phyloP scores from a whole-genome alignment of 2,329 filamentous ascomycete species.

The Blastomyces emzantsi region DNA sequence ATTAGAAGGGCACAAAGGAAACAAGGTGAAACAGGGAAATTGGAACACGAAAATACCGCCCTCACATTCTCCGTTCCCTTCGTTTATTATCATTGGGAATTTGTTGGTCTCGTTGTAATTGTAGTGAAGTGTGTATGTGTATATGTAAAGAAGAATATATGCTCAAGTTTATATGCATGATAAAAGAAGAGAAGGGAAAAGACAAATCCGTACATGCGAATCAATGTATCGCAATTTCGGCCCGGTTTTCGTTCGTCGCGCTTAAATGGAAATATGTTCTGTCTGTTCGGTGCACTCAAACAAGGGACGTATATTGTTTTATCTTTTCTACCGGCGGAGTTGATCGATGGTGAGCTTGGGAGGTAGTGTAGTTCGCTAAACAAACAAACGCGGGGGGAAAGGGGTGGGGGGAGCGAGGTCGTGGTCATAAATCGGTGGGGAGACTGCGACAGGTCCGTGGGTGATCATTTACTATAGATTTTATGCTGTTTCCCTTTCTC shows the following conservation, averaged over 20 bases:
- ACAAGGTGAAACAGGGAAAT: not conserved
- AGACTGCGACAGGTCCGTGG: not conserved
- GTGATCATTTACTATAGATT: not conserved
- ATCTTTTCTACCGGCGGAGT: not conserved
- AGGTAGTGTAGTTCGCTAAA: not conserved
- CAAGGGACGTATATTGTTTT: not conserved
- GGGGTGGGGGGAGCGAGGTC: not conserved
- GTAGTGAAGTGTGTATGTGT: not conserved
- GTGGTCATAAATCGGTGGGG: not conserved
- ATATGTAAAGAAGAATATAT: not conserved
- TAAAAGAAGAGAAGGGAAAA: not conserved
- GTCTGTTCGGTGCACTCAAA: not conserved
- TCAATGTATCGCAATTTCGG: not conserved
- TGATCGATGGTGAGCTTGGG: not conserved
- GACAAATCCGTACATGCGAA: not conserved
- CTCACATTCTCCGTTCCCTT: not conserved
- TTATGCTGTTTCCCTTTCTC: not conserved
- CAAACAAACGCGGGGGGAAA: not conserved
- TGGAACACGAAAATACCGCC: not conserved
- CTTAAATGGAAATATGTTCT: slow-evolving; percentile 1
- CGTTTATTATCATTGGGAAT: not conserved
- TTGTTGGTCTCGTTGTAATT: not conserved
- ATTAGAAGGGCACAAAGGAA: not conserved
- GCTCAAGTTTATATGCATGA: not conserved
- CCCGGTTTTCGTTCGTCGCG: not conserved